Evolutionary conservation across 108 stramenopile genomes (phyloP).

Genomic region (Fragilariopsis cylindrus): DNA sequence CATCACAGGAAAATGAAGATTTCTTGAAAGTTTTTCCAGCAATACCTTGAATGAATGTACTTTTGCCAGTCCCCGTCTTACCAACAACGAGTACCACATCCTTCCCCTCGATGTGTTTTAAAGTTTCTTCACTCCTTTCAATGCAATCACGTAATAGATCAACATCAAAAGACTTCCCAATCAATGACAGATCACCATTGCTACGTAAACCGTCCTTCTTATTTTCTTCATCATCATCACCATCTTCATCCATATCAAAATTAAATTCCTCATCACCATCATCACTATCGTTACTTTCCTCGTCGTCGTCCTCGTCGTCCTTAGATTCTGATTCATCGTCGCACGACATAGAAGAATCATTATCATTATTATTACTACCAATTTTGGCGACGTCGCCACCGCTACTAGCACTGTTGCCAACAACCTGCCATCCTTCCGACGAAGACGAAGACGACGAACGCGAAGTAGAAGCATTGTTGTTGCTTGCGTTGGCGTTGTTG

Average conservation of each 20-base stretch:
- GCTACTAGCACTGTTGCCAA: too few species aligned
- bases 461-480: too few species aligned
- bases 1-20: constrained; percentile 4
- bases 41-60: constrained; percentile 57
- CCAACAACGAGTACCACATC: constrained; percentile 49
- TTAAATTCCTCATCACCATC: background rate
- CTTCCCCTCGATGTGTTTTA: constrained; percentile 43
- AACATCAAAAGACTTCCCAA: constrained; percentile 37
- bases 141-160: constrained; percentile 43
- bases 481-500: too few species aligned
- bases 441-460: too few species aligned
- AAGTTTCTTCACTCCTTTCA: constrained; percentile 33
- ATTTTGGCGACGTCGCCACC: too few species aligned
- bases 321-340: background rate
- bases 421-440: too few species aligned
- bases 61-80: constrained; percentile 56
- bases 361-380: background rate
- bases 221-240: background rate
- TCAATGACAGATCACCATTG: background rate
- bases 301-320: background rate
- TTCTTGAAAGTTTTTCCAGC: constrained; percentile 52
- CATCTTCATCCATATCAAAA: background rate
- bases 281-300: background rate
- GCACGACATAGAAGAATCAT: background rate
- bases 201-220: background rate